Evolutionary conservation across 495 filamentous ascomycete species (phyloP).

Genomic region (Neurospora tetraspora): DNA sequence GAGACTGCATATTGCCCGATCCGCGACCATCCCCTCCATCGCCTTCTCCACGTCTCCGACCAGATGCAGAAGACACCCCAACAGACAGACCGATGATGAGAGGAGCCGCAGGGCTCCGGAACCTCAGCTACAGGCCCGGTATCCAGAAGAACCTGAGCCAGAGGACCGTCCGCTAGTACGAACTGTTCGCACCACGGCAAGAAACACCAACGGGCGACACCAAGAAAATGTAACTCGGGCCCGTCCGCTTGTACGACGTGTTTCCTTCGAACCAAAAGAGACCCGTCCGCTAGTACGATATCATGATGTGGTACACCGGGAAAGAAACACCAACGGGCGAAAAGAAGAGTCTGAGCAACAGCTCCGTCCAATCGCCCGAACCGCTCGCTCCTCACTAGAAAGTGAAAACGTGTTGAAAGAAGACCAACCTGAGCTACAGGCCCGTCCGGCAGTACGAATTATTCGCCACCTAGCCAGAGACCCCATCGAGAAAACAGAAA

Average conservation of each 20-base stretch:
- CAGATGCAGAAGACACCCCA: not conserved
- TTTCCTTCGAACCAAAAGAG: not conserved
- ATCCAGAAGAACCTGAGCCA: not conserved
- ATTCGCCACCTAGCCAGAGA: not conserved
- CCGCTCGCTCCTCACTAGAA: not conserved
- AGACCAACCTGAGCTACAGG: not conserved
- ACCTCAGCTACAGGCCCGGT: not conserved
- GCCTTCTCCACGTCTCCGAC: not conserved
- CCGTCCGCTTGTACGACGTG: not conserved
- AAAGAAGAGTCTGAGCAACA: not conserved
- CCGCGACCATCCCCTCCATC: not conserved
- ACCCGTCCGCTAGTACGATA: not conserved
- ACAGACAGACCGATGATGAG: not conserved
- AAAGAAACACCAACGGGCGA: not conserved
- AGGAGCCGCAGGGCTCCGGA: not conserved
- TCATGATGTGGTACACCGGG: not conserved
- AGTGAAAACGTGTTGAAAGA: not conserved
- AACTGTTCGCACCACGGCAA: not conserved
- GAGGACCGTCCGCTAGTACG: not conserved
- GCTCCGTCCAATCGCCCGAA: not conserved
- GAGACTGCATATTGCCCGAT: slow-evolving; percentile 14
- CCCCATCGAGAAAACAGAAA: not conserved
- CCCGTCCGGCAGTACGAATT: not conserved
- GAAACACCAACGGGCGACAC: not conserved
- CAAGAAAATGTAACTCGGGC: not conserved